Evolutionary conservation across 495 filamentous ascomycete genomes (phyloP), one percentile per base, ranked within the genome.

Genomic region (Sabuloglossum arenarium): DNA sequence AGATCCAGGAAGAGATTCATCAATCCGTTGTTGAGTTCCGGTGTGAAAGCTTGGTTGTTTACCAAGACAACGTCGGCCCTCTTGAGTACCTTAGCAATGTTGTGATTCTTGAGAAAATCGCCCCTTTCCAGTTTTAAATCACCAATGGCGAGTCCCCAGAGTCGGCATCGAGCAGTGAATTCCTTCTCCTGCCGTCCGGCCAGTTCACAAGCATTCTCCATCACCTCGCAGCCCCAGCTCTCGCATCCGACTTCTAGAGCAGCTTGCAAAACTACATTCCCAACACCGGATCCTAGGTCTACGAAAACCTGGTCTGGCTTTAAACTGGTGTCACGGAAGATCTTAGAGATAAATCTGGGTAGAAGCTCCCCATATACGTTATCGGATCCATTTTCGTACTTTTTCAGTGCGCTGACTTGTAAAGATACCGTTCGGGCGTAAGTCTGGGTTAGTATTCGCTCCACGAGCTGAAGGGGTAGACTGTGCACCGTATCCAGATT

Each of bases 201-300:
- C 29, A 98, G 74, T 58, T 83, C 81, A 68, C 79, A 88, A 4
- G 85, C 84, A 52, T 88, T 88, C 59, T 81, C 75, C 86, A 94
- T 90, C 75, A 89, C 85, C 68, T 98, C 91, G 64, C 90, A 95
- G 25, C 91, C 91, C 81, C 87, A 96, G 68, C 85, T 89, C 66
- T 95, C 86, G 65, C 86, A 94, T 14, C 91, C 91, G 51, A 89
- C 79, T 65, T 98, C 85, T 8, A 98, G 76, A 9, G 91, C 91
- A 4, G 91, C 91, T 65, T 98, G 91, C 42, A 98, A 72, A 24
- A 90, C 86, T 3, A 96, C 91, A 66, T 95, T 98, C 5, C 88
- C 91, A 28, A 95, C 91, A 27, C 91, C 91, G 19, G 87, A 94
- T 29, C 91, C 91, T 34, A 98, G 75, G 64, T 98, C 91, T 56